phyloP scores from a whole-genome alignment of 305 asterid genomes.

The Rubia occidens region DNA sequence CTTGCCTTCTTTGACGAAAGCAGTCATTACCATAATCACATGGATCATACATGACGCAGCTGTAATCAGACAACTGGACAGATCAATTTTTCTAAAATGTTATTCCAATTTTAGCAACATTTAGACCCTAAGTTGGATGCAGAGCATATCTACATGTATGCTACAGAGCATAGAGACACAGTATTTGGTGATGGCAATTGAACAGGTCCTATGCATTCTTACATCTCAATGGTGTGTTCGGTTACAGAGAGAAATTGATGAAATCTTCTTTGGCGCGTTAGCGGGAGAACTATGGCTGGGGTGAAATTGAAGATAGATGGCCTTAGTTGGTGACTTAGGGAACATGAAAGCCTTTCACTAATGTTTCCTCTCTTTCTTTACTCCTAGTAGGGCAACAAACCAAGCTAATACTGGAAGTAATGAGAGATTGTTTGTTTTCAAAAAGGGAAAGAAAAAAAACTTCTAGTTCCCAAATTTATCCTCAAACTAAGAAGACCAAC shows the following conservation, averaged over 20 bases:
- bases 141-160: background rate
- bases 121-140: background rate
- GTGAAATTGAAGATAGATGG: background rate
- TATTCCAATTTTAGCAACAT: background rate
- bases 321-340: background rate
- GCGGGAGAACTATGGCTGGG: background rate
- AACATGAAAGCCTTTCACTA: background rate
- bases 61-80: background rate
- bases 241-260: background rate
- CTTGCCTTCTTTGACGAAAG: background rate
- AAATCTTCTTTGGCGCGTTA: background rate
- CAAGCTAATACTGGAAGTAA: background rate
- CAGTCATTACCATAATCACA: background rate
- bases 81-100: background rate
- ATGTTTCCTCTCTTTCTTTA: background rate
- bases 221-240: background rate
- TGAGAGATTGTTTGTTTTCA: background rate
- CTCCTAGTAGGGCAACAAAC: background rate
- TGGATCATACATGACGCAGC: background rate
- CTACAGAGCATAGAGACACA: constrained; percentile 2
- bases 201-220: background rate
- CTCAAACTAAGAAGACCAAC: background rate
- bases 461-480: background rate
- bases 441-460: background rate
- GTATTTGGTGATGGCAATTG: background rate